phyloP scores from a whole-genome alignment of 2,329 filamentous ascomycete species.

The Ophiostoma populinum region DNA sequence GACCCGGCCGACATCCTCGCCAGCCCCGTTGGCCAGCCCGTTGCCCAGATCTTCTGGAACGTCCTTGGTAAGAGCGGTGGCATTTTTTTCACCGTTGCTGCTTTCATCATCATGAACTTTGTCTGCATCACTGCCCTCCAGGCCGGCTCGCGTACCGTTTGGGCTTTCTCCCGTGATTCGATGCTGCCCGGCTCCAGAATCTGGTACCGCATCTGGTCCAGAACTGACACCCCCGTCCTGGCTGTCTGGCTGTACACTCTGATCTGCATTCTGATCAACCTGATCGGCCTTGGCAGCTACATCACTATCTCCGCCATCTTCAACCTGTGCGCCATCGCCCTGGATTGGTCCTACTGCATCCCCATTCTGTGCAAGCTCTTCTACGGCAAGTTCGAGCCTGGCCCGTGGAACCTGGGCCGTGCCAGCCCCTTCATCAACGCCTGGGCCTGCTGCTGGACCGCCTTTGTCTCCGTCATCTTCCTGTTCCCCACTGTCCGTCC shows the following conservation, averaged over 20 bases:
- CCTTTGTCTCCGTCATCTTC: conserved; percentile 36
- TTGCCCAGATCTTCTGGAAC: conserved; percentile 41
- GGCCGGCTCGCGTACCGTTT: conserved; percentile 33
- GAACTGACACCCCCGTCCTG: conserved; percentile 32
- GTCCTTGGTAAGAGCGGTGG: conserved; percentile 33
- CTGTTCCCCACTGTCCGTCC: conserved; percentile 31
- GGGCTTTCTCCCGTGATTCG: conserved; percentile 35
- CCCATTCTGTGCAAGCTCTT: conserved; percentile 35
- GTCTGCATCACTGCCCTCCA: conserved; percentile 40
- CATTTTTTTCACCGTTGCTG: conserved; percentile 35
- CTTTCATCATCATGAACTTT: conserved; percentile 40
- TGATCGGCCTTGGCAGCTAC: conserved; percentile 39
- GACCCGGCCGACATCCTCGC: conserved; percentile 27
- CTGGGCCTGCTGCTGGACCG: conserved; percentile 33
- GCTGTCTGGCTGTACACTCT: conserved; percentile 38
- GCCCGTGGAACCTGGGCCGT: conserved; percentile 33
- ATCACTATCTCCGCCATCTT: conserved; percentile 34
- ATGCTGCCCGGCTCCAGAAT: conserved; percentile 28
- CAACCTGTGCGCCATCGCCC: conserved; percentile 35
- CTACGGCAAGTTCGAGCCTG: conserved; percentile 29
- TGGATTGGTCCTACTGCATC: conserved; percentile 39
- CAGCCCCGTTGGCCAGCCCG: conserved; percentile 30
- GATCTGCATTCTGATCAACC: conserved; percentile 38
- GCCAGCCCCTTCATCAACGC: conserved; percentile 24
- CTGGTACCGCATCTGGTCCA: conserved; percentile 30